phyloP scores from a whole-genome alignment of 495 filamentous ascomycete genomes.

The Letharia lupina region DNA sequence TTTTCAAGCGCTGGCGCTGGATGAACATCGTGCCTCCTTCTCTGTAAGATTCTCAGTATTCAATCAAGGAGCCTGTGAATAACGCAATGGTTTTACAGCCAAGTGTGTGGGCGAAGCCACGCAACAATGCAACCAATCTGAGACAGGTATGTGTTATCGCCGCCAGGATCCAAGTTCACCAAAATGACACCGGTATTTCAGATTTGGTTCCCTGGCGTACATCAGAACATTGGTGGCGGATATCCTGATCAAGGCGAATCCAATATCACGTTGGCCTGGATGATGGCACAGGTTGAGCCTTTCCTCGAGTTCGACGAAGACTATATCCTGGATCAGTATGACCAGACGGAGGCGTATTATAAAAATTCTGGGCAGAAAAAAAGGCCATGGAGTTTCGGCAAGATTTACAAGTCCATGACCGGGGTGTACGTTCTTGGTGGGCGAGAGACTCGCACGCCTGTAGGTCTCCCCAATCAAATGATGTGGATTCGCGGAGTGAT shows the following conservation, averaged over 20 bases:
- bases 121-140: conserved; percentile 21
- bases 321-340: conserved; percentile 24
- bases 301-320: conserved; percentile 29
- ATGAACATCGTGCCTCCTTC: conserved; percentile 46
- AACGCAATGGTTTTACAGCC: background rate
- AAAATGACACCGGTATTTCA: conserved; percentile 24
- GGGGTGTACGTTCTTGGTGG: conserved; percentile 23
- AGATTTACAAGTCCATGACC: conserved; percentile 25
- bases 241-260: conserved; percentile 31
- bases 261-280: conserved; percentile 42
- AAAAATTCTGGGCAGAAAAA: conserved; percentile 21
- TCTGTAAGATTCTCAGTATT: conserved; percentile 9
- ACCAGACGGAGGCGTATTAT: conserved; percentile 21
- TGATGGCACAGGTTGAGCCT: conserved; percentile 35
- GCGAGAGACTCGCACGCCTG: conserved; percentile 21
- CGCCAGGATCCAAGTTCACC: background rate
- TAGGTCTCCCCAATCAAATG: background rate
- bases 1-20: conserved; percentile 52
- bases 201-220: conserved; percentile 50
- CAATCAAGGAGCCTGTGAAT: background rate
- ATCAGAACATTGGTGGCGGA: conserved; percentile 46
- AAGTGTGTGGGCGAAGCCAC: conserved; percentile 41
- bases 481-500: background rate
- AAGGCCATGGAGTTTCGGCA: conserved; percentile 27
- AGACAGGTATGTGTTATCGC: background rate